Base-by-base conservation (phyloP, 495 filamentous ascomycete species). In the Penicillium steckii region DNA sequence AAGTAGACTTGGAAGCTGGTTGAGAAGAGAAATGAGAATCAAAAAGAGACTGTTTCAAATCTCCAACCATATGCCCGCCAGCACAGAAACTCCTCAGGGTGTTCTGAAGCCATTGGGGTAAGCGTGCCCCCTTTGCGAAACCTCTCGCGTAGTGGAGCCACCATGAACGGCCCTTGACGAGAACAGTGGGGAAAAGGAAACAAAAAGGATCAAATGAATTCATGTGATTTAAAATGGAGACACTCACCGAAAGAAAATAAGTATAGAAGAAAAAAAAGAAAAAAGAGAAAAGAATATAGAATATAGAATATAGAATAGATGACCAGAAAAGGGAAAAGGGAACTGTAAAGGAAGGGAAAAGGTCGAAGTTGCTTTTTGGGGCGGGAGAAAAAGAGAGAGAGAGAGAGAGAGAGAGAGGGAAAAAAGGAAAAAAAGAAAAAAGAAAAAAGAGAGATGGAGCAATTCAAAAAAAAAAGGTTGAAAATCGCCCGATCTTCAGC, bases 111-210 rank as follows among this genome's bases (percentile, higher is more conserved):
- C 38, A 48, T 52, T 52, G 48, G 49, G 53, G 46, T 44, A 57
- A 48, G 48, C 50, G 48, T 56, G 47, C 46, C 52, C 55, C 62
- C 62, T 54, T 66, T 63, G 60, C 54, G 61, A 58, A 56, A 54
- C 59, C 41, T 57, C 29, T 61, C 32, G 49, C 54, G 43, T 52
- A 46, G 62, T 63, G 62, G 60, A 63, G 61, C n/a, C 33, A 37
- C 33, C n/a, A 61, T 55, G 18, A 30, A 46, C 25, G n/a, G 21
- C 47, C 47, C 32, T 61, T 48, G 50, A 50, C 53, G 43, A 53
- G 38, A 56, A 54, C 52, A 52, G 56, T 55, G 56, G 62, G 54
- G 49, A 58, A 15, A 44, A 27, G 33, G 29, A 42, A 40, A 64
- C 46, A 44, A 53, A 40, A 48, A 40, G 30, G n/a, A 17, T 18